phyloP scores from a whole-genome alignment of 1,139 yeast genomes.

The Kluyveromyces sp. region DNA sequence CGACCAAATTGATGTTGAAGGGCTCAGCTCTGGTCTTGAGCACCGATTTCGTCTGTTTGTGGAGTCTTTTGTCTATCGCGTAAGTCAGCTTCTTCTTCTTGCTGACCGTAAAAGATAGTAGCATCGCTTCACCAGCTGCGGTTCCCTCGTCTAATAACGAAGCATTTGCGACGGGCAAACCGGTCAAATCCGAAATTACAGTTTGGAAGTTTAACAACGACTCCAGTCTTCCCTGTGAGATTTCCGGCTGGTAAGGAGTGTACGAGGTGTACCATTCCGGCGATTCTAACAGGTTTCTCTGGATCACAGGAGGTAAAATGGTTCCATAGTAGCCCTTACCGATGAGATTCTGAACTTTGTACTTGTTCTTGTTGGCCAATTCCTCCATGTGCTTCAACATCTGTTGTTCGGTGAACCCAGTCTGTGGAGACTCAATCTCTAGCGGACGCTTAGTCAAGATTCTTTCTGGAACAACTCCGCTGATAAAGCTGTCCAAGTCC shows the following conservation, averaged over 20 bases:
- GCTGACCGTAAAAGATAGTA: slow-evolving; percentile 62
- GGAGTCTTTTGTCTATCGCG: slow-evolving; percentile 69
- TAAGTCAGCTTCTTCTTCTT: slow-evolving; percentile 63
- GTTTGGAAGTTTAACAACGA: slow-evolving; percentile 88
- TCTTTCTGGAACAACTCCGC: slow-evolving; percentile 69
- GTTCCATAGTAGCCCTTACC: slow-evolving; percentile 97
- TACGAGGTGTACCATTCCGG: slow-evolving; percentile 99
- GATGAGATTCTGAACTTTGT: slow-evolving; percentile 61
- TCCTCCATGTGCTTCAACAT: slow-evolving; percentile 62
- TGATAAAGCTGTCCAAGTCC: slow-evolving; percentile 64
- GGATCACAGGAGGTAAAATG: slow-evolving; percentile 82
- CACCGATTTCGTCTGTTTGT: slow-evolving; percentile 82
- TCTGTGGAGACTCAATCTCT: slow-evolving; percentile 42
- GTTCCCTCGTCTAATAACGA: slow-evolving; percentile 94
- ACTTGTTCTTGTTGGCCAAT: slow-evolving; percentile 69
- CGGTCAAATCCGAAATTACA: slow-evolving; percentile 79
- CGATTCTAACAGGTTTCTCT: slow-evolving; percentile 81
- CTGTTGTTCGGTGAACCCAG: slow-evolving; percentile 77
- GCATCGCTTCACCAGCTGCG: slow-evolving; percentile 97
- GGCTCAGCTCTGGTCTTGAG: slow-evolving; percentile 72
- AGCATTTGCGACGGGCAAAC: slow-evolving; percentile 87
- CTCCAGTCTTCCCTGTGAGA: slow-evolving; percentile 92
- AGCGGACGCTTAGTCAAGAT: slow-evolving; percentile 65
- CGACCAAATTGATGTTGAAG: slow-evolving; percentile 57
- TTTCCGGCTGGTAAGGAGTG: slow-evolving; percentile 97